Conservation (phyloP, 768 basidiomycete genomes). For the Cystofilobasidium ferigula region DNA sequence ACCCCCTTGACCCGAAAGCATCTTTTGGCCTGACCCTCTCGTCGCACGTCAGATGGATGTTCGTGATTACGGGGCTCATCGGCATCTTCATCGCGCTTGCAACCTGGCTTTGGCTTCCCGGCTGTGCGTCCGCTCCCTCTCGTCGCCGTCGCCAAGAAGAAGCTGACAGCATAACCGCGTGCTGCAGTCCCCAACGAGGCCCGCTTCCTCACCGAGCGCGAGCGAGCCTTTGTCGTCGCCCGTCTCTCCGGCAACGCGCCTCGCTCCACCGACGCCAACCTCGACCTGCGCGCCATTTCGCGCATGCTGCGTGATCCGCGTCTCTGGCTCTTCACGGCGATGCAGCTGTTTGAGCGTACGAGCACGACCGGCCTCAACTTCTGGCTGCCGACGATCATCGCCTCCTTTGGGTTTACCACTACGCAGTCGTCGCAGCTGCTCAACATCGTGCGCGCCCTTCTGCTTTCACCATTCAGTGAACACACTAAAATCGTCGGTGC, state of each 20-base stretch:
- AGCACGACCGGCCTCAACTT: constrained; percentile 27
- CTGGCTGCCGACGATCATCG: constrained; percentile 32
- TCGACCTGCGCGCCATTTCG: constrained; percentile 26
- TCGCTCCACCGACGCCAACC: constrained; percentile 27
- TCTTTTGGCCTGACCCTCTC: too few relatives aligned
- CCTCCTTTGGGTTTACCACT: constrained; percentile 28
- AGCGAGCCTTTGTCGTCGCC: constrained; percentile 28
- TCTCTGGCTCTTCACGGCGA: constrained; percentile 11
- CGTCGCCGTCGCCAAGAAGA: too few relatives aligned
- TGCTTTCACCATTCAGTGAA: too few relatives aligned
- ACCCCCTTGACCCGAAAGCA: too few relatives aligned
- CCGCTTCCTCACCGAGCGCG: constrained; percentile 30
- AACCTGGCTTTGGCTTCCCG: constrained; percentile 24
- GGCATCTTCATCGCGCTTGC: constrained; percentile 11
- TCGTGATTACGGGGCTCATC: not conserved
- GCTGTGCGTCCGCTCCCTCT: constrained; percentile 18
- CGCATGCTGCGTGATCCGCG: constrained; percentile 13
- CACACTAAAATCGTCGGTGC: constrained; percentile 24
- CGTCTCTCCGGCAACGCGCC: constrained; percentile 30
- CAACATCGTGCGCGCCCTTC: constrained; percentile 28
- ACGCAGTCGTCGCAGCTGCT: constrained; percentile 24
- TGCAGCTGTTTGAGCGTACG: constrained; percentile 16
- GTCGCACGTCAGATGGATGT: not conserved
- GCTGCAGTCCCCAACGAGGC: constrained; percentile 21
- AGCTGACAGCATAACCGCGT: too few relatives aligned